Evolutionary conservation across 495 filamentous ascomycete species (phyloP).

Genomic region (Xylaria scruposa): DNA sequence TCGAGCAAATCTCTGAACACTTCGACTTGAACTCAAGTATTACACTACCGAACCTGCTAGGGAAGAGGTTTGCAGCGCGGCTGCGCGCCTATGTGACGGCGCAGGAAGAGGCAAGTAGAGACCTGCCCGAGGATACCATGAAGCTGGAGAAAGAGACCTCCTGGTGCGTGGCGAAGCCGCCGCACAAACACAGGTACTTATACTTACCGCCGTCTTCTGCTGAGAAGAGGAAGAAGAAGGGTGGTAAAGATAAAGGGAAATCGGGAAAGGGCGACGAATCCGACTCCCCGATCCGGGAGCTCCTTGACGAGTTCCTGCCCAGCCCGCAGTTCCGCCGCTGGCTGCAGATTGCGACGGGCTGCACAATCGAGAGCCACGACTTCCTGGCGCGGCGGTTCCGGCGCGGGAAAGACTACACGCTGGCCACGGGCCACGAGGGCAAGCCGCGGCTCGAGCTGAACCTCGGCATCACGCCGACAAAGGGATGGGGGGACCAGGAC

Average conservation of each 20-base stretch:
- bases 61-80: slow-evolving; percentile 71
- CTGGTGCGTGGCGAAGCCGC: slow-evolving; percentile 83
- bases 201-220: slow-evolving; percentile 65
- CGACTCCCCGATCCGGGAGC: slow-evolving; percentile 69
- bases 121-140: slow-evolving; percentile 52
- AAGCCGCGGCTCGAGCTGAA: slow-evolving; percentile 87
- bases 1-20: slow-evolving; percentile 77
- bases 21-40: slow-evolving; percentile 86
- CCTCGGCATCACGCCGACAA: slow-evolving; percentile 79
- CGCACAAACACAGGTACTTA: slow-evolving; percentile 93
- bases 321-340: slow-evolving; percentile 89
- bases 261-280: slow-evolving; percentile 31
- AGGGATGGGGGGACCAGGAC: slow-evolving; percentile 76
- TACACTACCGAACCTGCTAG: slow-evolving; percentile 77
- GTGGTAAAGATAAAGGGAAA: slow-evolving; percentile 26
- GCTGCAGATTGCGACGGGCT: slow-evolving; percentile 80
- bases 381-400: slow-evolving; percentile 84
- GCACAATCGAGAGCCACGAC: slow-evolving; percentile 68
- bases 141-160: slow-evolving; percentile 63
- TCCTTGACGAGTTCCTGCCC: slow-evolving; percentile 80
- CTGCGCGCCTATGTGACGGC: slow-evolving; percentile 72
- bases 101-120: slow-evolving; percentile 57
- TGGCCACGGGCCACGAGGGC: slow-evolving; percentile 83
- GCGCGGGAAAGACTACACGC: slow-evolving; percentile 85
- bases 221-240: slow-evolving; percentile 19